These are phyloP conservation scores for Lipomyces chichibuensis DNA, from an alignment of 805 yeast species.

Conservation along the genomic window DNA sequence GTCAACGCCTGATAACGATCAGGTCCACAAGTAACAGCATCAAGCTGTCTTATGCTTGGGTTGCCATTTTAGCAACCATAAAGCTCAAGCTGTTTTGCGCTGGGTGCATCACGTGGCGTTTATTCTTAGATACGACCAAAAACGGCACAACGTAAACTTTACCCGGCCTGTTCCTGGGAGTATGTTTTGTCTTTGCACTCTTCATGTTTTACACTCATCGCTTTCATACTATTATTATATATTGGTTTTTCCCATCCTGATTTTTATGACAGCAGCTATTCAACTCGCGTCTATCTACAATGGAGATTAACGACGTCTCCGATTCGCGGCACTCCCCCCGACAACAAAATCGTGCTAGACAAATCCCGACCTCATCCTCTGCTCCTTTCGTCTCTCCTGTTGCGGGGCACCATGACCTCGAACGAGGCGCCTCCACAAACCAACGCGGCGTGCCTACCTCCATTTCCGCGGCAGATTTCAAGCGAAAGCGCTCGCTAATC, in stretches of 20 bases:
- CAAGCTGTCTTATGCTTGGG: too few relatives aligned
- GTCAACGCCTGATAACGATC: too few relatives aligned
- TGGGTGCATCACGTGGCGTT: neutral
- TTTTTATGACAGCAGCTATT: neutral
- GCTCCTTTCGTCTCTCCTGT: conserved; percentile 24
- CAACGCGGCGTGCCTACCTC: conserved; percentile 24
- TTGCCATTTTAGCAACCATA: too few relatives aligned
- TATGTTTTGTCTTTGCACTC: neutral
- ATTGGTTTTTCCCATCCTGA: neutral
- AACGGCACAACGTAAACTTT: neutral
- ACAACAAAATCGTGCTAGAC: neutral
- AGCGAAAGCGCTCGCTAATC: conserved; percentile 68
- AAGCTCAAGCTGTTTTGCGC: neutral
- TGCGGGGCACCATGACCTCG: conserved; percentile 7
- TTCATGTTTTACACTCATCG: neutral
- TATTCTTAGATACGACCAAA: neutral
- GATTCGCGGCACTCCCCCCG: neutral
- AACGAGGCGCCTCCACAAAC: conserved; percentile 11
- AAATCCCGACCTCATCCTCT: conserved; percentile 25
- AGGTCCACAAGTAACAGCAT: too few relatives aligned
- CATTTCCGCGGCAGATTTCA: conserved; percentile 31
- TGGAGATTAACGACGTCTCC: neutral
- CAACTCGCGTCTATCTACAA: neutral
- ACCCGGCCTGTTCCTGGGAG: neutral
- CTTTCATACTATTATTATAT: neutral